phyloP scores from a whole-genome alignment of 768 basidiomycete species.

The Coprinopsis cinerea region DNA sequence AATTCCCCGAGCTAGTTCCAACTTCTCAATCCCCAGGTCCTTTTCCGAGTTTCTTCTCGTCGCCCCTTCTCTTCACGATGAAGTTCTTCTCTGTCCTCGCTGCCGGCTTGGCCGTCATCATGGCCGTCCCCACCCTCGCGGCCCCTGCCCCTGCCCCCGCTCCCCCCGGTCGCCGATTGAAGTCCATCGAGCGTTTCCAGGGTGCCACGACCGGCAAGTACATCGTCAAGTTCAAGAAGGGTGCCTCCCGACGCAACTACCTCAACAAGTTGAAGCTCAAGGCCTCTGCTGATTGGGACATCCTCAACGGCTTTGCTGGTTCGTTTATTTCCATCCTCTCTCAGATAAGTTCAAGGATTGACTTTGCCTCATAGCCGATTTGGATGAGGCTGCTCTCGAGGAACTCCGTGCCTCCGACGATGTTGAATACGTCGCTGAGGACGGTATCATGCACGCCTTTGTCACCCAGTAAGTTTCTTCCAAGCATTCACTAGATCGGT shows the following conservation, averaged over 20 bases:
- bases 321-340: background rate
- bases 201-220: slow-evolving; percentile 11
- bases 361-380: slow-evolving; percentile 6
- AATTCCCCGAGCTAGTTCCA: background rate
- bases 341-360: too few relatives aligned
- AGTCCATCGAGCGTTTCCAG: slow-evolving; percentile 10
- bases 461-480: slow-evolving; percentile 16
- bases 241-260: background rate
- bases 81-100: slow-evolving; percentile 6
- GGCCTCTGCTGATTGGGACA: slow-evolving; percentile 7
- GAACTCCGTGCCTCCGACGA: slow-evolving; percentile 18
- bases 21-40: background rate
- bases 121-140: slow-evolving; percentile 3
- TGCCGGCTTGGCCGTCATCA: slow-evolving; percentile 2
- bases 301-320: slow-evolving; percentile 14
- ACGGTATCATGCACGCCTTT: slow-evolving; percentile 21
- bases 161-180: background rate
- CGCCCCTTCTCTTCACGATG: background rate
- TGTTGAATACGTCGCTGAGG: slow-evolving; percentile 20
- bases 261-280: background rate
- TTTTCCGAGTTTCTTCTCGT: background rate
- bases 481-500: background rate
- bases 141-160: slow-evolving; percentile 1
- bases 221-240: slow-evolving; percentile 12
- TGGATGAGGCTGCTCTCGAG: slow-evolving; percentile 16